Evolutionary conservation across 345 rosid species (phyloP).

Genomic region (Sisymbrium altissimum): DNA sequence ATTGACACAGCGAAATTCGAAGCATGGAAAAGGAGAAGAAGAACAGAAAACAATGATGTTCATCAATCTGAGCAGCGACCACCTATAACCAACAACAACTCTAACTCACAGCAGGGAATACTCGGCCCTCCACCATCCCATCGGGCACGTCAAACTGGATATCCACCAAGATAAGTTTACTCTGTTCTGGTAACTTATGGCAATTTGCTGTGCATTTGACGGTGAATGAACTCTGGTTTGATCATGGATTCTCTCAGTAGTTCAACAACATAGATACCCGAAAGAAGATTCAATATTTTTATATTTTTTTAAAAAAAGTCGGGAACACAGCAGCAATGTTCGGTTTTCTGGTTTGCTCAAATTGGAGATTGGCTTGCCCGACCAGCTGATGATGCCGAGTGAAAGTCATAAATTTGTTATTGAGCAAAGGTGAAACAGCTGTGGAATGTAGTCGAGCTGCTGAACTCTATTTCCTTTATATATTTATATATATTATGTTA

Average conservation of each 20-base stretch:
- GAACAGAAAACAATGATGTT: slow-evolving; percentile 51
- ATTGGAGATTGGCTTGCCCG: slow-evolving; percentile 14
- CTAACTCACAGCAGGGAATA: slow-evolving; percentile 77
- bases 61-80: slow-evolving; percentile 33
- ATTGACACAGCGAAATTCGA: slow-evolving; percentile 70
- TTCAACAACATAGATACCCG: slow-evolving; percentile 20
- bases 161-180: slow-evolving; percentile 57
- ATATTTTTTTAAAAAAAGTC: background rate
- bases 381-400: slow-evolving; percentile 18
- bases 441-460: slow-evolving; percentile 34
- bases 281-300: background rate
- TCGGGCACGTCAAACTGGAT: slow-evolving; percentile 61
- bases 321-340: slow-evolving; percentile 12
- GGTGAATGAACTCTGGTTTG: slow-evolving; percentile 16
- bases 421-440: slow-evolving; percentile 45
- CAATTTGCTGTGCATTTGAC: background rate
- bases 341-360: slow-evolving; percentile 8
- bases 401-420: slow-evolving; percentile 17
- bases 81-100: slow-evolving; percentile 43
- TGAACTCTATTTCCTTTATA: slow-evolving; percentile 25
- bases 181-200: slow-evolving; percentile 24
- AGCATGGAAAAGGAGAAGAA: slow-evolving; percentile 87
- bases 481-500: slow-evolving; percentile 34
- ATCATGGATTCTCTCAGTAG: background rate
- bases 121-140: slow-evolving; percentile 89